Base-by-base conservation (phyloP, 2,329 filamentous ascomycete genomes). In the Paradendryphiella salina region DNA sequence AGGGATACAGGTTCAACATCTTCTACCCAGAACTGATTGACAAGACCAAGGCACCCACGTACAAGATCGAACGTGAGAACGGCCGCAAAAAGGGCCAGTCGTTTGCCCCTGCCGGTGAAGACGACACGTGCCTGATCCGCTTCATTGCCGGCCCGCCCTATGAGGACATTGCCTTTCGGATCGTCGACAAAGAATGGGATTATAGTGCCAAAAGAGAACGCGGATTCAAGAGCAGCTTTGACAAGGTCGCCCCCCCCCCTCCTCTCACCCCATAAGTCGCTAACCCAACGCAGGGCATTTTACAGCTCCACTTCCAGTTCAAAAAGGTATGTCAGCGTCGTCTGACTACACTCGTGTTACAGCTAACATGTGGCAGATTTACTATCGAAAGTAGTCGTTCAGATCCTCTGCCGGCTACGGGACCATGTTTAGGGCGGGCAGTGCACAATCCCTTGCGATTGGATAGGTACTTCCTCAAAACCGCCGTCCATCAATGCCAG, bases 1-100 rank as follows among this genome's bases (percentile, higher is more conserved):
- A 99, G 73, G 94, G 94, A 49, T 99, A 99, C 80, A 96, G 96
- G 73, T 99, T 99, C 81, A 97, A 99, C 76, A 93, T 99, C 43
- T 99, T 99, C 76, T 99, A 99, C 69, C 94, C 94, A 0, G 94
- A 99, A 64, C 84, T 99, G 26, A 90, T 97, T 66, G 92, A 97
- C 77, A 96, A 93, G 76, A 85, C 87, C 26, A 96, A 92, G 74
- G 92, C 94, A 1, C 94, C 94, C 8, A 97, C 92, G 0, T 99
- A 95, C 76, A 90, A 90, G 70, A 97, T 99, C 60, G 90, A 96
- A 67, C 87, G 94, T 33, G 94, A 97, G 75, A 86, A 94, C 67
- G 94, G 94, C 13, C 82, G 94, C 51, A 88, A 89, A 70, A 84
- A 90, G 52, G 94, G 94, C 18, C 89, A 99, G 75, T 96, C 91